These are phyloP conservation scores for Oropetium thomaeum DNA, from an alignment of 176 grass and related monocot species.

Conservation along the genomic window DNA sequence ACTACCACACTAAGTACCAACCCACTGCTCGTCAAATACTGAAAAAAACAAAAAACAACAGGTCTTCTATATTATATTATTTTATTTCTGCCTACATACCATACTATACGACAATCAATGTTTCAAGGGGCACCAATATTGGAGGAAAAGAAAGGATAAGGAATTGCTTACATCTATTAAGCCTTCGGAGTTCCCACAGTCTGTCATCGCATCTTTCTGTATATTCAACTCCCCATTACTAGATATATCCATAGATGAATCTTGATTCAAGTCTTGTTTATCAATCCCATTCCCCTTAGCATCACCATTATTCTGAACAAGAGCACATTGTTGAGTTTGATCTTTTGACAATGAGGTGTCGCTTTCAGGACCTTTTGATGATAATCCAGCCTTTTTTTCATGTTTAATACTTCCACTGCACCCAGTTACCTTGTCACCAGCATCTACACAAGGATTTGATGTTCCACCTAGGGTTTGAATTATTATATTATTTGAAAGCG, in stretches of 20 bases:
- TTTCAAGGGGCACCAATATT: background rate
- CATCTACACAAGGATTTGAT: constrained; percentile 17
- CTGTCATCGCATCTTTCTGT: constrained; percentile 28
- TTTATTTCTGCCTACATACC: background rate
- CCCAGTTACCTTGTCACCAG: constrained; percentile 22
- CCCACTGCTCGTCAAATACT: background rate
- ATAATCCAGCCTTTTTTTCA: constrained; percentile 27
- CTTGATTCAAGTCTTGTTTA: constrained; percentile 39
- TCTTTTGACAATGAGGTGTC: constrained; percentile 25
- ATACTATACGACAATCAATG: background rate
- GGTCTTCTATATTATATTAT: background rate
- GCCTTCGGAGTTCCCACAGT: constrained; percentile 42
- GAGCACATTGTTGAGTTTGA: constrained; percentile 24
- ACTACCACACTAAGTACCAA: background rate
- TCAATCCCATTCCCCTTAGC: constrained; percentile 16
- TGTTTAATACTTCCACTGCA: constrained; percentile 12
- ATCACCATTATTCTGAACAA: constrained; percentile 29
- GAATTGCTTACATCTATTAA: constrained; percentile 61
- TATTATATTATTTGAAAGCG: constrained; percentile 19
- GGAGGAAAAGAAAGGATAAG: constrained; percentile 7
- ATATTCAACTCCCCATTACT: constrained; percentile 26
- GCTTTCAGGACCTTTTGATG: constrained; percentile 28
- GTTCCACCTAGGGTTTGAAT: constrained; percentile 14
- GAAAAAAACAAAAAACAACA: background rate
- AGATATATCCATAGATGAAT: constrained; percentile 35